Conservation (phyloP, 805 yeast species). For the Candida chilensis region DNA sequence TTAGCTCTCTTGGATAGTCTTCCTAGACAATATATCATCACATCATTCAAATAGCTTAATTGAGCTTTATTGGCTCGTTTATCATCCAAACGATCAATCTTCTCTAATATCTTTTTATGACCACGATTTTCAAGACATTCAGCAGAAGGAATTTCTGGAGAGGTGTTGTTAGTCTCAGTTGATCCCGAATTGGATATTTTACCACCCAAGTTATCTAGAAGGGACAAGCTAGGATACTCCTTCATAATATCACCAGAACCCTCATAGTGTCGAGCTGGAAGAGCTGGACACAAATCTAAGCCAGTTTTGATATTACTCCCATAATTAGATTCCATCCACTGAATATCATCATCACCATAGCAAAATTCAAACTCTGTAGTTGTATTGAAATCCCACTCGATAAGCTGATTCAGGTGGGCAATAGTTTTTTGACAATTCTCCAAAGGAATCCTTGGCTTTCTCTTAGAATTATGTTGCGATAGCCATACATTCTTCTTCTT, state of each 20-base stretch:
- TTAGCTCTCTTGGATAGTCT: conserved; percentile 44
- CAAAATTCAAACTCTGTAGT: too few relatives aligned
- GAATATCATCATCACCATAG: too few relatives aligned
- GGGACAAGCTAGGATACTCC: not conserved
- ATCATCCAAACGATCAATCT: conserved; percentile 11
- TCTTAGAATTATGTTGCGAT: conserved; percentile 14
- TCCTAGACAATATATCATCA: conserved; percentile 32
- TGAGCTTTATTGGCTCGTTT: conserved; percentile 1
- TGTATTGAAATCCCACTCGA: conserved; percentile 1
- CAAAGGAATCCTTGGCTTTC: conserved; percentile 28
- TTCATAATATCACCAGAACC: not conserved
- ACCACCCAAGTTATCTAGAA: conserved; percentile 9
- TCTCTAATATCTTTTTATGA: conserved; percentile 7
- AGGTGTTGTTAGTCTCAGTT: conserved; percentile 3
- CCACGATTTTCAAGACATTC: conserved; percentile 3
- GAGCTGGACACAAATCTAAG: too few relatives aligned
- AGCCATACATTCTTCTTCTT: conserved; percentile 26
- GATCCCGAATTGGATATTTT: conserved; percentile 1
- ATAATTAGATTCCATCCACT: too few relatives aligned
- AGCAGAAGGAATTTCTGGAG: conserved; percentile 4
- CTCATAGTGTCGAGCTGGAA: not conserved
- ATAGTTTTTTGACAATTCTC: conserved; percentile 8
- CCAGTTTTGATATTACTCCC: too few relatives aligned
- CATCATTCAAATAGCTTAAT: conserved; percentile 27
- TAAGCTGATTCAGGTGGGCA: conserved; percentile 2